Percentiles rank a stretch among this genome's conserved stretches.
phyloP scores from a whole-genome alignment of 371 early-diverging fungal genomes.

The Mucor saturninus region DNA sequence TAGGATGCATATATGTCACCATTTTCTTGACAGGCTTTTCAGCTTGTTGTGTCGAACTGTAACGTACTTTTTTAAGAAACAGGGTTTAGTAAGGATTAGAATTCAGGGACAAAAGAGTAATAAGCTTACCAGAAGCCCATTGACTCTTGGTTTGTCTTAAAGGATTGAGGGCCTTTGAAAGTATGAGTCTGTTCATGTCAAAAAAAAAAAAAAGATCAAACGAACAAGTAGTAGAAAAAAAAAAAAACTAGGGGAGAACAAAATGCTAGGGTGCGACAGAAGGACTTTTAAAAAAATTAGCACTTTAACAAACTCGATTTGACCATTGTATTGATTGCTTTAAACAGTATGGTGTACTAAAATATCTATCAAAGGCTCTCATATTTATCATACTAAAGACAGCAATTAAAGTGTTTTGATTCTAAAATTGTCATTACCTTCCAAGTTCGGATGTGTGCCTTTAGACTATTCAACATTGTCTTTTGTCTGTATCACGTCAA shows the following conservation, averaged over 20 bases:
- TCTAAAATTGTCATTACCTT: no score
- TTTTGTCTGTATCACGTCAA: no score
- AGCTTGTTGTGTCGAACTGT: neutral
- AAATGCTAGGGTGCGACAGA: slow-evolving; percentile 3
- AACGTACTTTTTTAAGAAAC: neutral
- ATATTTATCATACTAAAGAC: no score
- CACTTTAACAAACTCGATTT: no score
- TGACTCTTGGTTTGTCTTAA: slow-evolving; percentile 6
- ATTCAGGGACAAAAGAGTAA: neutral
- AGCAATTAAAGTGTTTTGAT: no score
- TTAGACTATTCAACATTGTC: no score
- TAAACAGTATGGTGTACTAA: no score
- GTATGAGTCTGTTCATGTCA: slow-evolving; percentile 17
- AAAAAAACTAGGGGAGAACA: slow-evolving; percentile 15
- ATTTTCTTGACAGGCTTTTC: slow-evolving; percentile 12
- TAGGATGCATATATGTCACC: slow-evolving; percentile 41
- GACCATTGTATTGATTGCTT: no score
- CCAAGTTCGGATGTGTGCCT: no score
- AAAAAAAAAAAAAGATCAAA: neutral
- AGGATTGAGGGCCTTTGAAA: neutral
- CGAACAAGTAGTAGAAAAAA: neutral
- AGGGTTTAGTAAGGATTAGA: neutral
- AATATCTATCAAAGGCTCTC: no score
- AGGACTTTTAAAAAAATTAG: slow-evolving; percentile 1
- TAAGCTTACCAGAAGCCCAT: slow-evolving; percentile 3